These are phyloP conservation scores for Fusarium heterosporum DNA, from an alignment of 2,329 filamentous ascomycete genomes.

Conservation along the genomic window DNA sequence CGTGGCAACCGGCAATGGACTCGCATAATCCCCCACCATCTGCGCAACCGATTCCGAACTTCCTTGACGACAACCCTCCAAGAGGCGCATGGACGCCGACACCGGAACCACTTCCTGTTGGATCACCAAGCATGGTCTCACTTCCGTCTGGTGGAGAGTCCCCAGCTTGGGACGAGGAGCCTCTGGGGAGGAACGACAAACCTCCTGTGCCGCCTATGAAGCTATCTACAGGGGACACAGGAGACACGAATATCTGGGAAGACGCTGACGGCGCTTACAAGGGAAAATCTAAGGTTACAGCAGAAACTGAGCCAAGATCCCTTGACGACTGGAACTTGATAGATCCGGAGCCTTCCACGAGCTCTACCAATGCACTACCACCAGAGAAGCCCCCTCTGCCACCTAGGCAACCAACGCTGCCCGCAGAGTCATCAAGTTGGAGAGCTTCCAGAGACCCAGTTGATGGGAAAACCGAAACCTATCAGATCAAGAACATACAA, in stretches of 20 bases:
- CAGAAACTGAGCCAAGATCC: slow-evolving; percentile 33
- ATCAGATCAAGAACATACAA: slow-evolving; percentile 90
- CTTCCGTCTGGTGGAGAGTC: slow-evolving; percentile 54
- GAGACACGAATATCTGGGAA: slow-evolving; percentile 64
- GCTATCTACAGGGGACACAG: slow-evolving; percentile 52
- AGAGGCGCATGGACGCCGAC: slow-evolving; percentile 48
- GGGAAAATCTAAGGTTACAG: slow-evolving; percentile 55
- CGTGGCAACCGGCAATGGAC: slow-evolving; percentile 50
- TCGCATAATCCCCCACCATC: slow-evolving; percentile 33
- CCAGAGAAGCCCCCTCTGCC: slow-evolving; percentile 53
- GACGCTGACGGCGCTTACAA: slow-evolving; percentile 57
- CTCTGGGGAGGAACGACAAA: slow-evolving; percentile 43
- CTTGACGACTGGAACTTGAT: slow-evolving; percentile 65
- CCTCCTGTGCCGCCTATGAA: slow-evolving; percentile 36
- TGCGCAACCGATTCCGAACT: slow-evolving; percentile 25
- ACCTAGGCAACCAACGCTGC: slow-evolving; percentile 48
- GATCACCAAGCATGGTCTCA: slow-evolving; percentile 52
- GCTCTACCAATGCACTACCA: slow-evolving; percentile 19
- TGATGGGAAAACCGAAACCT: slow-evolving; percentile 76
- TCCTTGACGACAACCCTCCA: slow-evolving; percentile 44
- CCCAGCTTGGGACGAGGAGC: slow-evolving; percentile 57
- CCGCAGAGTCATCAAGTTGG: slow-evolving; percentile 49
- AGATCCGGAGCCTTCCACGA: slow-evolving; percentile 55
- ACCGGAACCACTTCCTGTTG: slow-evolving; percentile 45
- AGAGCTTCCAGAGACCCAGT: slow-evolving; percentile 57